Percentiles rank a stretch among this genome's conserved stretches.
phyloP scores from a whole-genome alignment of 1,139 yeast species.

The Arxiozyma slooffiae region DNA sequence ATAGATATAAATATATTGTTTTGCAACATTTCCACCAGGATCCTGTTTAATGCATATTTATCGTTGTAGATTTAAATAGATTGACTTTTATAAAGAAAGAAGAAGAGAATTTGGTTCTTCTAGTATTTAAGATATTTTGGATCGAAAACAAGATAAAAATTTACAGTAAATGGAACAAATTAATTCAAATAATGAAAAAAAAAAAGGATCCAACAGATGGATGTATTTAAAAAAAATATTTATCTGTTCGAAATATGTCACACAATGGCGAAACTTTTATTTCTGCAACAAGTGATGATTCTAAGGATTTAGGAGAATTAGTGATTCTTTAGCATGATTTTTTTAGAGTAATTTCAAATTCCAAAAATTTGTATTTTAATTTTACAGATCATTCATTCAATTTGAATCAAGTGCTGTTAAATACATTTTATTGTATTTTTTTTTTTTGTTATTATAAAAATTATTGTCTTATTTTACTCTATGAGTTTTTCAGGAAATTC shows the following conservation, averaged over 20 bases:
- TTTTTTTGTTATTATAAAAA: constrained; percentile 47
- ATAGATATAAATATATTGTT: no score
- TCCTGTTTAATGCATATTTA: no score
- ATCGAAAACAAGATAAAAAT: neutral
- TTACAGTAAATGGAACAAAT: constrained; percentile 30
- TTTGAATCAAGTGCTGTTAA: constrained; percentile 28
- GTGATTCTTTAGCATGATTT: constrained; percentile 31
- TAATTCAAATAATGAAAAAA: constrained; percentile 31
- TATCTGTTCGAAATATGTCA: constrained; percentile 5
- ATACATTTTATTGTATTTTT: constrained; percentile 44
- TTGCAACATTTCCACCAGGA: no score
- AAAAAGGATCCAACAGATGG: constrained; percentile 34
- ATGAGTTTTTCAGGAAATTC: constrained; percentile 40
- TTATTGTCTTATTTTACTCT: constrained; percentile 49
- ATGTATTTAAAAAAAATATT: constrained; percentile 31
- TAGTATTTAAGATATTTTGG: no score
- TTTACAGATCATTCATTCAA: constrained; percentile 31
- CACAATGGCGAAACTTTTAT: neutral
- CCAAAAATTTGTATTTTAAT: constrained; percentile 26
- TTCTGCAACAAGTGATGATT: neutral
- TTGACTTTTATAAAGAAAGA: no score
- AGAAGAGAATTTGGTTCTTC: no score
- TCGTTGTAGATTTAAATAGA: no score
- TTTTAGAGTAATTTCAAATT: constrained; percentile 30
- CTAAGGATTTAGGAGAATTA: constrained; percentile 19